Evolutionary conservation across 257 asterid species (phyloP).

Genomic region (Salvia miltiorrhiza): DNA sequence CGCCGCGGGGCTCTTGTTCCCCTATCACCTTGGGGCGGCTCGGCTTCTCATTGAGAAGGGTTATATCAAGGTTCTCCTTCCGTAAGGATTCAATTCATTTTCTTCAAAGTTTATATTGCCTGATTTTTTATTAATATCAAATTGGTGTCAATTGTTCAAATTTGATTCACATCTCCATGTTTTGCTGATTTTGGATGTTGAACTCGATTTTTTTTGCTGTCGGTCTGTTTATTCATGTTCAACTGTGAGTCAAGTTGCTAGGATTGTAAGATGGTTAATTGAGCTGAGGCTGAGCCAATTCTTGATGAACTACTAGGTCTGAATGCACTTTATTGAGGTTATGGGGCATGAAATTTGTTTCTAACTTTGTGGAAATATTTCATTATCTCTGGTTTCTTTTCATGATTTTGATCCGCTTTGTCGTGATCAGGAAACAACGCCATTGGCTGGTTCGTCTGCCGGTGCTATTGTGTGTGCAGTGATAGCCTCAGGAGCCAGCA

Average conservation of each 20-base stretch:
- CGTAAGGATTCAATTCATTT: conserved; percentile 19
- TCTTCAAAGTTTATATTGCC: background rate
- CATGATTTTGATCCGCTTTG: background rate
- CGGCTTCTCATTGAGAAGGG: conserved; percentile 78
- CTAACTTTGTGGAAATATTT: background rate
- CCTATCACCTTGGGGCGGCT: conserved; percentile 96
- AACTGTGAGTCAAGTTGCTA: too few relatives aligned
- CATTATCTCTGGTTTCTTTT: background rate
- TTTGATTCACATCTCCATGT: background rate
- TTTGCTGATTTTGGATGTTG: background rate
- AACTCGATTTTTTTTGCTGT: background rate
- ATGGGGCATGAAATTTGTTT: too few relatives aligned
- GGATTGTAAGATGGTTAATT: too few relatives aligned
- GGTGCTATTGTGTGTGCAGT: conserved; percentile 96
- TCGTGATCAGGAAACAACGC: conserved; percentile 73
- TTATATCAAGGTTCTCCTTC: conserved; percentile 66
- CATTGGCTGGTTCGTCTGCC: conserved; percentile 96
- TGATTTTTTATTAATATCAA: background rate
- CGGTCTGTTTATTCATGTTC: too few relatives aligned
- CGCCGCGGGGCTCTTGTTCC: conserved; percentile 96
- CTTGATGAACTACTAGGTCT: background rate
- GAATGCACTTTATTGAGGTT: background rate
- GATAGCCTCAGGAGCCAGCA: conserved; percentile 88
- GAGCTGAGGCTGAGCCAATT: too few relatives aligned
- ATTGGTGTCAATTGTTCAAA: background rate